Percentiles rank a stretch among this genome's conserved stretches.
phyloP scores from a whole-genome alignment of 1,284 basidiomycete species.

The Rhodofomes roseus region DNA sequence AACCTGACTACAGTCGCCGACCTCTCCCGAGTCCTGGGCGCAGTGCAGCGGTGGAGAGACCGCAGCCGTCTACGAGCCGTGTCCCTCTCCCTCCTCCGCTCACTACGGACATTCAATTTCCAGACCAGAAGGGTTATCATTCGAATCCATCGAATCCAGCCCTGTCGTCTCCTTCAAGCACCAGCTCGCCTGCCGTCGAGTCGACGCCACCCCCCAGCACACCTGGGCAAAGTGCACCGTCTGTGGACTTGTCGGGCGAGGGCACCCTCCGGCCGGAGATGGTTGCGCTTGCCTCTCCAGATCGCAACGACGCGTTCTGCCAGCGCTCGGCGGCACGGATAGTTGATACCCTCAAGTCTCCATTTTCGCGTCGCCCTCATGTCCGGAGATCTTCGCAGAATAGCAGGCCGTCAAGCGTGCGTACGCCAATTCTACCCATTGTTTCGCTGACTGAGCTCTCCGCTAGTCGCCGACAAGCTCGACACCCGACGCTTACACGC shows the following conservation, averaged over 20 bases:
- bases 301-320: constrained; percentile 22
- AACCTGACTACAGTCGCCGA: constrained; percentile 25
- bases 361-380: constrained; percentile 16
- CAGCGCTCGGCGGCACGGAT: constrained; percentile 15
- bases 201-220: constrained; percentile 65
- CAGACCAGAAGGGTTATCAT: constrained; percentile 30
- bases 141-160: constrained; percentile 47
- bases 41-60: constrained; percentile 13
- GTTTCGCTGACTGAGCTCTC: background rate
- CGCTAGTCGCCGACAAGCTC: constrained; percentile 46
- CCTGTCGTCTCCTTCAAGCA: constrained; percentile 63
- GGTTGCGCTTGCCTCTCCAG: constrained; percentile 22
- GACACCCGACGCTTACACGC: constrained; percentile 25
- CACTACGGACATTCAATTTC: constrained; percentile 39
- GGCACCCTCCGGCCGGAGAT: constrained; percentile 33
- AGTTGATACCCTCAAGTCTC: constrained; percentile 23
- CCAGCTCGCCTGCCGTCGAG: constrained; percentile 56
- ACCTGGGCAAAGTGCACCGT: constrained; percentile 45
- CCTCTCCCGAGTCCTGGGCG: constrained; percentile 25
- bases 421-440: constrained; percentile 15
- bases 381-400: constrained; percentile 22
- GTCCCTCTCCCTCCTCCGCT: constrained; percentile 30
- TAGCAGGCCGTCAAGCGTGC: constrained; percentile 35
- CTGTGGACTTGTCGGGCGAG: constrained; percentile 39
- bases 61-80: constrained; percentile 16